These are phyloP conservation scores for Epichloe brachyelytri DNA, from an alignment of 2,329 filamentous ascomycete species.

Conservation along the genomic window DNA sequence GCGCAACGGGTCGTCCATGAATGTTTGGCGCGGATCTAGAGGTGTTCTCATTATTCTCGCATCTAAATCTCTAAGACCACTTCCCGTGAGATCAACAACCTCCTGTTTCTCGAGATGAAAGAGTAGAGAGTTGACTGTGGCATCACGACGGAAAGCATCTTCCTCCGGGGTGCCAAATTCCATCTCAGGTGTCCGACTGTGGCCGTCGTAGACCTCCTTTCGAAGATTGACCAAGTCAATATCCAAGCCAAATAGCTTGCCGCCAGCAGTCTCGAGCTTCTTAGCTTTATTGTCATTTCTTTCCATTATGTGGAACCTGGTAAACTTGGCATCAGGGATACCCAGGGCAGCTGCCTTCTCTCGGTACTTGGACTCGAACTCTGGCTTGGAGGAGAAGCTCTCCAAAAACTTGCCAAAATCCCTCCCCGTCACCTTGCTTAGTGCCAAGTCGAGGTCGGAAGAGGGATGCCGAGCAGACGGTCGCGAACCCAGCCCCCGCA, in stretches of 20 bases:
- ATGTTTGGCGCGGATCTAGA: constrained; percentile 7
- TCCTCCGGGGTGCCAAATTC: constrained; percentile 10
- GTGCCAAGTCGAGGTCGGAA: constrained; percentile 8
- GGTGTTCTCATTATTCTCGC: constrained; percentile 9
- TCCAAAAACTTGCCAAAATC: constrained; percentile 7
- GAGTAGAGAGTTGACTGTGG: constrained; percentile 9
- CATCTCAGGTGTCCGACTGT: constrained; percentile 9
- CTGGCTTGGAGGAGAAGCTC: constrained; percentile 2
- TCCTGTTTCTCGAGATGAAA: constrained; percentile 8
- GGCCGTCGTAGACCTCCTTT: constrained; percentile 9
- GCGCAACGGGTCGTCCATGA: constrained; percentile 10
- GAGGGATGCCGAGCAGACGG: constrained; percentile 9
- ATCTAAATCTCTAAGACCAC: constrained; percentile 5
- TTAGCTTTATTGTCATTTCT: constrained; percentile 8
- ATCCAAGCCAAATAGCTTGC: constrained; percentile 9
- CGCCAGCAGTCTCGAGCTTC: constrained; percentile 9
- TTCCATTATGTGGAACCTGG: constrained; percentile 6
- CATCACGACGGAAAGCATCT: constrained; percentile 9
- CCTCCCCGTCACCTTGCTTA: constrained; percentile 8
- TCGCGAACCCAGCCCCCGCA: constrained; percentile 11
- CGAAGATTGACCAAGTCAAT: constrained; percentile 11
- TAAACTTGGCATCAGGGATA: constrained; percentile 1
- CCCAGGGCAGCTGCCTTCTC: constrained; percentile 4
- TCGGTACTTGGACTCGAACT: constrained; percentile 1
- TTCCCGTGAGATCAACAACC: constrained; percentile 8